Evolutionary conservation across 1,284 basidiomycete genomes (phyloP).

Genomic region (Austroboletus olivaceoglutinosus): DNA sequence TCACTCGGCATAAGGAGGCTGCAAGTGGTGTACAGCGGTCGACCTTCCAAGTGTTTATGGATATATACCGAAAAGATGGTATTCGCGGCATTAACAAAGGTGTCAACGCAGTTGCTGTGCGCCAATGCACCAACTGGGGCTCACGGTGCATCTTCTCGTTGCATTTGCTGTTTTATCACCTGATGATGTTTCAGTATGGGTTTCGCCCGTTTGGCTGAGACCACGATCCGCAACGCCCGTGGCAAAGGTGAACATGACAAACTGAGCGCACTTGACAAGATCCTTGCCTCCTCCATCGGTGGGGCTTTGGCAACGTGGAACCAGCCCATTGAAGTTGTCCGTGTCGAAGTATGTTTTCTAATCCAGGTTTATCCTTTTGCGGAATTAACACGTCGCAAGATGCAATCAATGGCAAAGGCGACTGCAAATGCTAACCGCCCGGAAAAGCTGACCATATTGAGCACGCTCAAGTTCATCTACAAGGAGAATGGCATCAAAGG

Average conservation of each 20-base stretch:
- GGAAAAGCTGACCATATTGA: slow-evolving; percentile 87
- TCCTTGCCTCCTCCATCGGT: slow-evolving; percentile 86
- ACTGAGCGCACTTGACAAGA: slow-evolving; percentile 81
- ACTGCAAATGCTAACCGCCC: slow-evolving; percentile 75
- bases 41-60: slow-evolving; percentile 91
- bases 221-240: slow-evolving; percentile 70
- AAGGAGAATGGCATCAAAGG: slow-evolving; percentile 96
- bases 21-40: slow-evolving; percentile 87
- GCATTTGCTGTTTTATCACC: not conserved
- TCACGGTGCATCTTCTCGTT: slow-evolving; percentile 65
- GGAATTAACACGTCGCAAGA: slow-evolving; percentile 46
- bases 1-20: slow-evolving; percentile 96
- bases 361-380: not conserved
- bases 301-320: slow-evolving; percentile 99
- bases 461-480: slow-evolving; percentile 92
- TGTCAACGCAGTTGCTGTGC: slow-evolving; percentile 96
- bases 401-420: slow-evolving; percentile 97
- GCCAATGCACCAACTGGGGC: slow-evolving; percentile 99
- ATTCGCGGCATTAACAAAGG: slow-evolving; percentile 98
- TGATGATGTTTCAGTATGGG: slow-evolving; percentile 71
- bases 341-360: slow-evolving; percentile 68
- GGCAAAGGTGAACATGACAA: slow-evolving; percentile 78
- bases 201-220: slow-evolving; percentile 92
- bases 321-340: slow-evolving; percentile 97
- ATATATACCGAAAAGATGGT: slow-evolving; percentile 93